Conservation (phyloP, 1,284 basidiomycete genomes). For the Xerocomus minutiporus region DNA sequence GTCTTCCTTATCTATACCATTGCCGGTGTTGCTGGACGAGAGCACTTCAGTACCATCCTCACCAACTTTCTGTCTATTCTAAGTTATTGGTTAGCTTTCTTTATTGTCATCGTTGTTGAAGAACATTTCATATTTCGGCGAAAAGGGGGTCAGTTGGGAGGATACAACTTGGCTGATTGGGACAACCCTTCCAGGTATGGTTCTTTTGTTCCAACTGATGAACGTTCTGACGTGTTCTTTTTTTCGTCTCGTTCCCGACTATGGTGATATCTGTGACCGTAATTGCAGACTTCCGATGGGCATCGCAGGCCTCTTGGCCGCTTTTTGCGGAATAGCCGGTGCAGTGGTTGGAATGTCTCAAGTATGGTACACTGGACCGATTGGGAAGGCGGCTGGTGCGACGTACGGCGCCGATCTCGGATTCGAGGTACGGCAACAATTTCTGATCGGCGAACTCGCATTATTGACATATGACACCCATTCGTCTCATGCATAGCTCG, state of each 20-base stretch:
- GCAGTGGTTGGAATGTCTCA: slow-evolving; percentile 51
- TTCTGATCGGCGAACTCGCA: background rate
- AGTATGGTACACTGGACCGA: slow-evolving; percentile 50
- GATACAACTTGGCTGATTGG: slow-evolving; percentile 56
- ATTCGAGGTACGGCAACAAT: slow-evolving; percentile 43
- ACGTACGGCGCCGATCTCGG: slow-evolving; percentile 51
- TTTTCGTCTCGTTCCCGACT: too few relatives aligned
- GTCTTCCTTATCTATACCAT: slow-evolving; percentile 53
- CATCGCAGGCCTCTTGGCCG: slow-evolving; percentile 48
- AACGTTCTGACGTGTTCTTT: background rate
- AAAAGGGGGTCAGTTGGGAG: slow-evolving; percentile 39
- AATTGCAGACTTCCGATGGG: slow-evolving; percentile 47
- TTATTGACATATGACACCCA: background rate
- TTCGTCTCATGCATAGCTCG: slow-evolving; percentile 32
- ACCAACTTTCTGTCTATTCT: slow-evolving; percentile 52
- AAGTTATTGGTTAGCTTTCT: slow-evolving; percentile 64
- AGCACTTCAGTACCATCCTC: slow-evolving; percentile 57
- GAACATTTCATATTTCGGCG: slow-evolving; percentile 57
- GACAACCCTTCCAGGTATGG: slow-evolving; percentile 39
- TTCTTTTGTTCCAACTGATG: background rate
- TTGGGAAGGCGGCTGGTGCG: slow-evolving; percentile 42
- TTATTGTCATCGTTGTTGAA: slow-evolving; percentile 53
- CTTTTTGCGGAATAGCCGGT: slow-evolving; percentile 43
- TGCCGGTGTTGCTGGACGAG: slow-evolving; percentile 57
- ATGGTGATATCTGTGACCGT: background rate